Evolutionary conservation across 768 basidiomycete genomes (phyloP), one percentile per base, ranked within the genome.

Genomic region (Tephrocybe sp.): DNA sequence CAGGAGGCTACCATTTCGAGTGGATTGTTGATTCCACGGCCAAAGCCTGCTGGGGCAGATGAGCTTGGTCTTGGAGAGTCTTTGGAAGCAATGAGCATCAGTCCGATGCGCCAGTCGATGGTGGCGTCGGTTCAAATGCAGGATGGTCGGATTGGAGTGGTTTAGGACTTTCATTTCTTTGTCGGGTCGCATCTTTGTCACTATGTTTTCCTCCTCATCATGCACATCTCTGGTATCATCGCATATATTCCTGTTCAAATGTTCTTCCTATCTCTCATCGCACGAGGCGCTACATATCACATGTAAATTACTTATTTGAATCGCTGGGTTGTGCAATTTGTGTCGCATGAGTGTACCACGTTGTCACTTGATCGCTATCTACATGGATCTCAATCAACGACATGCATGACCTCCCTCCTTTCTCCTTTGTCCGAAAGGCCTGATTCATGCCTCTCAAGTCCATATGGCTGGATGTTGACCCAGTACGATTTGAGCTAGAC

Each of bases 81-180:
- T 3, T 80, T 93, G 55, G 86, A 79, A 8, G 84, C 81, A 26
- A 91, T 93, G 90, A 92, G 88, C 58, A 93, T 93, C 57, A 92
- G 90, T 58, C 90, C 90, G 30, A 66, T 62, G 10, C 58, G 58
- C 20, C 59, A 56, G n/a, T 21, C 45, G 2, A 26, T 58, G 49
- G 34, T 44, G 38, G 38, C 52, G 24, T 50, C 50, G 32, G 63
- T 60, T 53, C 48, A 36, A 17, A 48, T 54, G 52, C 44, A 28
- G 24, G 57, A 58, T 15, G 50, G 56, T 46, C 62, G 56, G 6
- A 48, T 62, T 14, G 54, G 49, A 36, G 53, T 64, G 50, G 42
- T 53, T 34, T 57, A 53, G 39, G 28, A 12, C 28, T 30, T 36
- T 36, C 8, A 18, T 18, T 36, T 39, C 32, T 14, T 45, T 23